Percentiles rank a stretch among this genome's conserved stretches.
Conservation (phyloP, 768 basidiomycete species). For the Trichaptum fuscoviolaceum region DNA sequence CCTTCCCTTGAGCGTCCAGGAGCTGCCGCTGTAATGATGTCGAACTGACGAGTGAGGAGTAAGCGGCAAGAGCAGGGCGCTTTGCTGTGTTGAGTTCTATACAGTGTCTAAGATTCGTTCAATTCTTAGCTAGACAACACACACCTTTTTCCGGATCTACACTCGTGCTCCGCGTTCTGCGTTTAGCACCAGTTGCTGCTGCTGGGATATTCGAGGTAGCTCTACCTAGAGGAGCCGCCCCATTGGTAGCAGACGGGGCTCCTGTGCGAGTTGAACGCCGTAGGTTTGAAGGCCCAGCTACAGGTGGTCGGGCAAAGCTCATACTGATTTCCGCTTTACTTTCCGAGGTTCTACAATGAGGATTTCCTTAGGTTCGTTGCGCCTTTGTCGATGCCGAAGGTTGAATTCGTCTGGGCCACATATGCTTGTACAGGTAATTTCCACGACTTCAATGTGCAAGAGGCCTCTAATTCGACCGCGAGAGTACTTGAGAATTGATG, state of each 20-base stretch:
- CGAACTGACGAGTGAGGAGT: slow-evolving; percentile 56
- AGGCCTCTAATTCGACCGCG: too few relatives aligned
- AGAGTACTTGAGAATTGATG: too few relatives aligned
- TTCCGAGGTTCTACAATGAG: too few relatives aligned
- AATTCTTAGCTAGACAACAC: background rate
- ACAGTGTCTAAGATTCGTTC: background rate
- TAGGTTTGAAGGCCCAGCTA: background rate
- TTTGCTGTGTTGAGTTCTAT: slow-evolving; percentile 31
- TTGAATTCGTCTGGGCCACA: too few relatives aligned
- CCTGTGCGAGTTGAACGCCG: background rate
- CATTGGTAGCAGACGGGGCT: background rate
- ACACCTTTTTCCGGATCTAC: background rate
- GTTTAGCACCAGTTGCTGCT: background rate
- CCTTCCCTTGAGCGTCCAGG: slow-evolving; percentile 51
- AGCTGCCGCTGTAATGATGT: slow-evolving; percentile 65
- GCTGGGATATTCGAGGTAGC: background rate
- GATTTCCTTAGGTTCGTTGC: too few relatives aligned
- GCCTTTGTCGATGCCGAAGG: too few relatives aligned
- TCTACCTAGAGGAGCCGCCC: background rate
- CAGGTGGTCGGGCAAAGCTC: background rate
- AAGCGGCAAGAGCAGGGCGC: slow-evolving; percentile 60
- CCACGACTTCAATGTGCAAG: too few relatives aligned
- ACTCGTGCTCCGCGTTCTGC: background rate
- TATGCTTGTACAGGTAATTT: too few relatives aligned
- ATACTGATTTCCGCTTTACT: background rate